These are phyloP conservation scores for Podaxis rugospora DNA, from an alignment of 768 basidiomycete genomes.

Conservation along the genomic window DNA sequence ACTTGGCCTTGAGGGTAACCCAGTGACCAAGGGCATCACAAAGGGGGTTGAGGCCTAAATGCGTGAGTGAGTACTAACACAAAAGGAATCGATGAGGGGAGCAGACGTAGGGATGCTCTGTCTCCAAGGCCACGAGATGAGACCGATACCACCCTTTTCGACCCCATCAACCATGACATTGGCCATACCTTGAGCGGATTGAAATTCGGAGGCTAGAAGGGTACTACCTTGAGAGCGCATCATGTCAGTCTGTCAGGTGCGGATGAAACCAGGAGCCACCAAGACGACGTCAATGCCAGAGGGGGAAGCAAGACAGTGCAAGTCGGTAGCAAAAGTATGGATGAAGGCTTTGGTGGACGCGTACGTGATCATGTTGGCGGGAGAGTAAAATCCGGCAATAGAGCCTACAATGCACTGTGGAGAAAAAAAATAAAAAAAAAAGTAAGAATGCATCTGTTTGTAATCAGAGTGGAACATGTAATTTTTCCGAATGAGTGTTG, in stretches of 20 bases:
- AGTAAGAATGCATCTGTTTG: background rate
- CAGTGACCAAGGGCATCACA: background rate
- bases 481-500: conserved; percentile 7
- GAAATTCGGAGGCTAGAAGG: conserved; percentile 17
- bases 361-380: conserved; percentile 29
- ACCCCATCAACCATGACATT: conserved; percentile 20
- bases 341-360: conserved; percentile 27
- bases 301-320: conserved; percentile 23
- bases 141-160: conserved; percentile 22
- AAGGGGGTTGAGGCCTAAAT: background rate
- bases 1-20: conserved; percentile 16
- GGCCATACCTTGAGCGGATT: conserved; percentile 19
- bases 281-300: conserved; percentile 22
- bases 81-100: background rate
- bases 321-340: conserved; percentile 25
- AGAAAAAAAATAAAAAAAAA: background rate
- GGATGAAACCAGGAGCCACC: conserved; percentile 24
- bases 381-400: conserved; percentile 21
- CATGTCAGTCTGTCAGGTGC: conserved; percentile 22
- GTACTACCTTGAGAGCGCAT: conserved; percentile 22
- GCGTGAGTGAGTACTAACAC: background rate
- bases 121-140: conserved; percentile 22
- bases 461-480: background rate
- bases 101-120: conserved; percentile 21
- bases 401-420: conserved; percentile 27